Evolutionary conservation across 2,329 filamentous ascomycete species (phyloP).

Genomic region (Hirsutella minnesotensis): DNA sequence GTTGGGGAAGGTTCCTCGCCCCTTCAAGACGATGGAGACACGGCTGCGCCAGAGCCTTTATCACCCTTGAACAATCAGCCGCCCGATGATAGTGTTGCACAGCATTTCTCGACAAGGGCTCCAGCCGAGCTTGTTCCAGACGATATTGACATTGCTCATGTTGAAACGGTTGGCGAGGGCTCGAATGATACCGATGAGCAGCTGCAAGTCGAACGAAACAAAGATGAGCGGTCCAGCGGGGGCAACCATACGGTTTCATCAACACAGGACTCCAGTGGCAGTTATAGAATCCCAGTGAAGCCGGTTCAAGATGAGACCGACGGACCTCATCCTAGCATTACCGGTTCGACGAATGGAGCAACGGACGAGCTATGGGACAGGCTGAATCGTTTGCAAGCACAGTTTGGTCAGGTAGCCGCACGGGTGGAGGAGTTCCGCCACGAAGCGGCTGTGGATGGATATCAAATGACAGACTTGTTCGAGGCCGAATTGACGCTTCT

Average conservation of each 20-base stretch:
- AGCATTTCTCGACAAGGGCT: neutral
- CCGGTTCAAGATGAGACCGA: neutral
- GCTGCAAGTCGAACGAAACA: neutral
- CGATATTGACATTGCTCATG: slow-evolving; percentile 36
- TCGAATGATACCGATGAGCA: slow-evolving; percentile 1
- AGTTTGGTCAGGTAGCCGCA: slow-evolving; percentile 16
- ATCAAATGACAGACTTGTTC: slow-evolving; percentile 19
- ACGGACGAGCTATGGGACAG: slow-evolving; percentile 14
- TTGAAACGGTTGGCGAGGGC: slow-evolving; percentile 15
- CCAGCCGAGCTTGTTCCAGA: slow-evolving; percentile 15
- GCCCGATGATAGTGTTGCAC: neutral
- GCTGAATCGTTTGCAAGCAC: slow-evolving; percentile 18
- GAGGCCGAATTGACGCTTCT: slow-evolving; percentile 21
- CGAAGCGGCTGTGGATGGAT: slow-evolving; percentile 11
- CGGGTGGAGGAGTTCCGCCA: slow-evolving; percentile 17
- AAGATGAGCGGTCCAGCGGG: neutral
- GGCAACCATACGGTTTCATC: neutral
- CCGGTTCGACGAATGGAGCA: no score
- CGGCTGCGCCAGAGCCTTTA: no score
- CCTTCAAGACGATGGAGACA: slow-evolving; percentile 8
- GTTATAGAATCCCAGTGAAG: neutral
- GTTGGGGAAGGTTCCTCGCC: neutral
- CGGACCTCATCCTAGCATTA: neutral
- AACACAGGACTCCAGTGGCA: neutral
- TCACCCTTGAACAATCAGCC: no score